These are phyloP conservation scores for Saccharomyces eubayanus DNA, from an alignment of 805 yeast species.

Conservation along the genomic window DNA sequence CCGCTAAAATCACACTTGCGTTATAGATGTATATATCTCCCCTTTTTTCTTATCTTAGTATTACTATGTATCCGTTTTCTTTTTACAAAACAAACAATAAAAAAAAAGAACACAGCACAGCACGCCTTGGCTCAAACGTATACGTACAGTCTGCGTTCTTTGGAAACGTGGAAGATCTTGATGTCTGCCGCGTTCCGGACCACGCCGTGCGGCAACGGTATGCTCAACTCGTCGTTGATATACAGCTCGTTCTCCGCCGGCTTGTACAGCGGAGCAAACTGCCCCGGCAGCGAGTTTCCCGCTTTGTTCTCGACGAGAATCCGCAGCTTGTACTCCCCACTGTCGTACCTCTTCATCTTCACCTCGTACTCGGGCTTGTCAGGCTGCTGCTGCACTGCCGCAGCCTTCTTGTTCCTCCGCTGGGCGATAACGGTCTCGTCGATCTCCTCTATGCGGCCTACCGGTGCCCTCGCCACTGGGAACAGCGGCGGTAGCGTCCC, in stretches of 20 bases:
- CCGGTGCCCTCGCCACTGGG: constrained; percentile 7
- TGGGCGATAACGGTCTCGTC: constrained; percentile 38
- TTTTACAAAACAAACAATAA: background rate
- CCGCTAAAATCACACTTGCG: background rate
- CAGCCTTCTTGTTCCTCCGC: background rate
- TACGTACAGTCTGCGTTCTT: background rate
- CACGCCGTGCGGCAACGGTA: background rate
- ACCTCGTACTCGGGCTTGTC: background rate
- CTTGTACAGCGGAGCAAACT: background rate
- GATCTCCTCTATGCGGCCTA: background rate
- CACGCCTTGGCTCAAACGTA: constrained; percentile 10
- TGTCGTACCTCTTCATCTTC: background rate
- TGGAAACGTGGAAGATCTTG: background rate
- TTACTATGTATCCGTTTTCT: background rate
- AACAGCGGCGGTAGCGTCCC: constrained; percentile 24
- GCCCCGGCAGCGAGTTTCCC: background rate
- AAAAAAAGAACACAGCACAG: constrained; percentile 16
- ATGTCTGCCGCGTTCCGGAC: background rate
- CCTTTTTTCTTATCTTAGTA: background rate
- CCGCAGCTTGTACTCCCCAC: background rate
- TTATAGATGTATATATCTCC: background rate
- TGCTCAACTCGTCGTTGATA: background rate
- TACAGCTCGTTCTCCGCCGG: background rate
- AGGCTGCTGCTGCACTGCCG: background rate
- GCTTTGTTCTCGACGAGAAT: background rate